phyloP scores from a whole-genome alignment of 1,284 basidiomycete genomes.

The Hortiboletus rubellus region DNA sequence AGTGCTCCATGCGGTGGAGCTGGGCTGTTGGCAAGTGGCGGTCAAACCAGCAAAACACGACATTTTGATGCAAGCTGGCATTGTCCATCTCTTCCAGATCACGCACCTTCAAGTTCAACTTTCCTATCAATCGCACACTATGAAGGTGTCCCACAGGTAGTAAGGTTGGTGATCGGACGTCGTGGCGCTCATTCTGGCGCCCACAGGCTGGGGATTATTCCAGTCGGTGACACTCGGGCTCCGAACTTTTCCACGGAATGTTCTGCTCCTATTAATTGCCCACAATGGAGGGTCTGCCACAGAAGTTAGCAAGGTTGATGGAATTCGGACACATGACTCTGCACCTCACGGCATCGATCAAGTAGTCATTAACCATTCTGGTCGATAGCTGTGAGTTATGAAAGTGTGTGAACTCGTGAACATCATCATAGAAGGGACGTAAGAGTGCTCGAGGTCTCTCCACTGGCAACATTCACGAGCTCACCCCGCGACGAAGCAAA shows the following conservation, averaged over 20 bases:
- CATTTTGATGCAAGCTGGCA: constrained; percentile 13
- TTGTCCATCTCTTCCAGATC: neutral
- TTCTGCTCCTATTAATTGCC: neutral
- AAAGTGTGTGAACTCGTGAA: constrained; percentile 31
- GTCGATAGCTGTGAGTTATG: constrained; percentile 26
- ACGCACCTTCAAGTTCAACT: neutral
- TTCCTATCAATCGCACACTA: neutral
- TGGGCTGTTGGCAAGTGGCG: constrained; percentile 24
- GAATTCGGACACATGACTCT: neutral
- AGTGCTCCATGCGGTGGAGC: constrained; percentile 7
- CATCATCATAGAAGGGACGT: constrained; percentile 31
- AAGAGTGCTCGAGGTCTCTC: constrained; percentile 31
- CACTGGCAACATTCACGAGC: constrained; percentile 14
- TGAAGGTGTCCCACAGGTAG: too few species aligned
- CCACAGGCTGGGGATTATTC: too few species aligned
- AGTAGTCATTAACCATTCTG: neutral
- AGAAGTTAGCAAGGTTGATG: constrained; percentile 16
- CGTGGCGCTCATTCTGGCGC: too few species aligned
- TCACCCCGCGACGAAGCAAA: constrained; percentile 27
- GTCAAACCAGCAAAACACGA: constrained; percentile 5
- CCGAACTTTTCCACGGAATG: too few species aligned
- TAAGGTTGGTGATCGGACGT: too few species aligned
- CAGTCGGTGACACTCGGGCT: too few species aligned
- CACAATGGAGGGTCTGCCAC: neutral
- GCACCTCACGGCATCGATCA: too few species aligned